Evolutionary conservation across 192 early-diverging fungal species (phyloP), one percentile per base, ranked within the genome.

Genomic region (Spinellus fusiger): DNA sequence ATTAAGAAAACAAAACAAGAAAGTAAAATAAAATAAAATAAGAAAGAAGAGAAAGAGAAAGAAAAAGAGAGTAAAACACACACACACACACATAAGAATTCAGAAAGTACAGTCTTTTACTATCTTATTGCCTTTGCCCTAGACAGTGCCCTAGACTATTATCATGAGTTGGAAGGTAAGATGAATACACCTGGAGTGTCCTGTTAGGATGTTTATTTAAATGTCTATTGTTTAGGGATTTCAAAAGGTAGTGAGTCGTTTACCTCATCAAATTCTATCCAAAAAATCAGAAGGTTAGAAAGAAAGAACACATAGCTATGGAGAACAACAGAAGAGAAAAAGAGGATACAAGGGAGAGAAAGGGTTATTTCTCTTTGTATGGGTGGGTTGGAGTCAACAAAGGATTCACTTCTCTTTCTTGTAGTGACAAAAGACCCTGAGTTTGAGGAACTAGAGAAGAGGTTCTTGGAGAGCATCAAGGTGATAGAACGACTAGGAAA

Each of bases 181-280:
- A n/a, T n/a, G n/a, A n/a, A n/a, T n/a, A n/a, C n/a, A n/a, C n/a
- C n/a, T n/a, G n/a, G n/a, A n/a, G n/a, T n/a, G n/a, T n/a, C n/a
- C n/a, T n/a, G n/a, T n/a, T n/a, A n/a, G n/a, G n/a, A n/a, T n/a
- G n/a, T 22, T 44, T 23, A 31, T 48, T 5, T 22, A 5, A 44
- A n/a, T 44, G 18, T 12, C 6, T 44, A 18, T 3, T 44, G 54
- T 23, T 23, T 53, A 65, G 69, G 69, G 69, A n/a, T 35, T 71
- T 29, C 69, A 71, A 71, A 94, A 94, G 73, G 90, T 90, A 51
- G 80, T 94, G 32, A 74, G 80, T 53, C 79, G 92, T 37, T 81
- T 94, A 70, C 92, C 92, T 25, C 86, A 86, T 50, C 82, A 85
- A 68, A 71, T 94, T 48, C 76, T 82, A 22, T 77, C 80, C 54